A percentile compares a stretch with the other conserved stretches of the same genome.
These are phyloP conservation scores for Lentinula guzmanii DNA, from an alignment of 768 basidiomycete species.

Conservation along the genomic window DNA sequence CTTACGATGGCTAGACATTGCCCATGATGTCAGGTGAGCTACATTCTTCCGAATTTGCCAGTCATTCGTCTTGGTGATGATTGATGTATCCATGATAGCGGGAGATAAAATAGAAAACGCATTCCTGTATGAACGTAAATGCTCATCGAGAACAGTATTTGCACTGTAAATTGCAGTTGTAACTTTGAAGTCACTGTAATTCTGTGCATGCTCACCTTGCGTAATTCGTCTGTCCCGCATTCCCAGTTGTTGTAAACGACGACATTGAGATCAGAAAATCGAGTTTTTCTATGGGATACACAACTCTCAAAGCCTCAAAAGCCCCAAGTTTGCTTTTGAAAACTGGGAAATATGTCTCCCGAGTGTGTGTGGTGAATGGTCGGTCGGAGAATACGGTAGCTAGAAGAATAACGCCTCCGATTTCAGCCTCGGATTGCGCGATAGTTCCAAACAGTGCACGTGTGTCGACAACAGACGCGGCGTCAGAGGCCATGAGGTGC, in stretches of 20 bases:
- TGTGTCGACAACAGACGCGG: slow-evolving; percentile 6
- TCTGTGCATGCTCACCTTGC: background rate
- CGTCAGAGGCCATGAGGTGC: slow-evolving; percentile 12
- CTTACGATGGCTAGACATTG: background rate
- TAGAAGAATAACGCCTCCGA: slow-evolving; percentile 15
- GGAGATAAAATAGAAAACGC: background rate
- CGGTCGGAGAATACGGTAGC: slow-evolving; percentile 12
- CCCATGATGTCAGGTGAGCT: background rate
- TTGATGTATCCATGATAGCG: background rate
- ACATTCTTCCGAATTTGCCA: background rate
- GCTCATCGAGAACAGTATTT: slow-evolving; percentile 1
- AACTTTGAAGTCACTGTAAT: background rate
- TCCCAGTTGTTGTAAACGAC: background rate
- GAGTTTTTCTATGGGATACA: background rate
- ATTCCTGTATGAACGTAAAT: background rate
- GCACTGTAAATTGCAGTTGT: background rate
- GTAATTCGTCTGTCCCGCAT: slow-evolving; percentile 2
- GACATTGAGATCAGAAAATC: slow-evolving; percentile 1
- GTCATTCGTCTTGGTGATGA: background rate
- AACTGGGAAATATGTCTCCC: slow-evolving; percentile 11
- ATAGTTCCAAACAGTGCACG: slow-evolving; percentile 1
- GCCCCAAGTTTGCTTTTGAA: slow-evolving; percentile 14
- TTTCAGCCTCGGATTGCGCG: slow-evolving; percentile 3
- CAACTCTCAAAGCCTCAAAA: slow-evolving; percentile 10
- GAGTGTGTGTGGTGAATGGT: slow-evolving; percentile 12